Conservation (phyloP, 108 stramenopile species). For the Mediolabrus comicus region DNA sequence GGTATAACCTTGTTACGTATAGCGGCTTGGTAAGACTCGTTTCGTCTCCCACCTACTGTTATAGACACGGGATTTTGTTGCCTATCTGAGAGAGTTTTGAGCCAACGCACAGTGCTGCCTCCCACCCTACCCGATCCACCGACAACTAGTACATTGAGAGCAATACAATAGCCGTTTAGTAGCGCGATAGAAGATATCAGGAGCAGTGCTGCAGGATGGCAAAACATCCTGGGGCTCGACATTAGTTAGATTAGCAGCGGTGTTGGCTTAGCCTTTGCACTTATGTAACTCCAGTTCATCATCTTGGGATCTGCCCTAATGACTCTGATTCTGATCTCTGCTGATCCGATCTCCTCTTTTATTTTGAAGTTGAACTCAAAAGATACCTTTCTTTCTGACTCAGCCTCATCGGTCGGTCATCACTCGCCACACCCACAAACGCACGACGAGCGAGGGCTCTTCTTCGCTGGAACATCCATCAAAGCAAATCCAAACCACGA, state of each 20-base stretch:
- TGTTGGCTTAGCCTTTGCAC: too few relatives aligned
- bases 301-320: too few relatives aligned
- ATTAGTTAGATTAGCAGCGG: too few relatives aligned
- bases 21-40: constrained; percentile 27
- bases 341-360: too few relatives aligned
- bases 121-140: constrained; percentile 86
- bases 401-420: not conserved
- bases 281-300: too few relatives aligned
- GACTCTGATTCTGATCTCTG: too few relatives aligned
- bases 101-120: constrained; percentile 58
- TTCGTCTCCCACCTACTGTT: constrained; percentile 53
- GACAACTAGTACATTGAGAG: constrained; percentile 60
- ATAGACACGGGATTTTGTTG: constrained; percentile 43
- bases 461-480: too few relatives aligned
- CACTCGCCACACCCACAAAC: not conserved
- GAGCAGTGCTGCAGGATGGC: not conserved
- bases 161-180: not conserved
- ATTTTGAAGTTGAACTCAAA: not conserved
- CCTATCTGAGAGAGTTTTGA: constrained; percentile 23
- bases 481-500: not conserved
- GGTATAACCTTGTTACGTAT: constrained; percentile 39
- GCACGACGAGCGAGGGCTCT: not conserved
- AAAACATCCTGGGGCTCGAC: not conserved
- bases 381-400: not conserved
- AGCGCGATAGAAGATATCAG: not conserved